phyloP scores from a whole-genome alignment of 345 rosid genomes.

The Sonneratia caseolaris region DNA sequence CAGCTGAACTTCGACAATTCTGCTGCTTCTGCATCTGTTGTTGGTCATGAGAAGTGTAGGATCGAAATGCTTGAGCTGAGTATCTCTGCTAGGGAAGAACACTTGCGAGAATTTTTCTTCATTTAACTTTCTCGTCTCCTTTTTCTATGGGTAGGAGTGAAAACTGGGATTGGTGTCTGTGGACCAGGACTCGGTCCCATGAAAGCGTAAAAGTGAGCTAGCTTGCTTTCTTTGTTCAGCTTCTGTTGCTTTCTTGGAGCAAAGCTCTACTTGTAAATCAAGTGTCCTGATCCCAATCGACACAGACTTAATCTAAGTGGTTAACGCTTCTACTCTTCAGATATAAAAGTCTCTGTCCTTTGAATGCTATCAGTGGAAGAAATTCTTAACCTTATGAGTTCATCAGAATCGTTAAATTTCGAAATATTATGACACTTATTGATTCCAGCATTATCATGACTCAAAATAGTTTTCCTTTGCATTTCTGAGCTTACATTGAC shows the following conservation, averaged over 20 bases:
- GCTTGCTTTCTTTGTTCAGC: neutral
- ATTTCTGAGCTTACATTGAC: too few relatives aligned
- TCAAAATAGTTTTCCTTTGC: too few relatives aligned
- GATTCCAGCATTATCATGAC: too few relatives aligned
- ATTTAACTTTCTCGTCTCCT: neutral
- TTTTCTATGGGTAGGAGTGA: neutral
- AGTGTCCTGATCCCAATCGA: neutral
- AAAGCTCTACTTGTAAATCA: neutral
- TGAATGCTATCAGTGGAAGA: too few relatives aligned
- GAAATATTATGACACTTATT: too few relatives aligned
- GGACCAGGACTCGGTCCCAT: constrained; percentile 6
- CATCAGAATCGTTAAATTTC: too few relatives aligned
- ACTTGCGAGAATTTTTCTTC: neutral
- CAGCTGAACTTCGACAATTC: neutral
- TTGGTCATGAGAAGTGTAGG: neutral
- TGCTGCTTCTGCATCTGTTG: neutral
- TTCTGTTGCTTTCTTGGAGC: neutral
- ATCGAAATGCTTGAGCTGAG: neutral
- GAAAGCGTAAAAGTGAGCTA: constrained; percentile 4
- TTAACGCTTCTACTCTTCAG: too few relatives aligned
- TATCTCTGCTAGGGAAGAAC: neutral
- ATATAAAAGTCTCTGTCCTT: too few relatives aligned
- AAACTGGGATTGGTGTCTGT: neutral
- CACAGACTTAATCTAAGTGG: neutral
- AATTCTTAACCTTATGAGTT: too few relatives aligned